Percentiles rank a stretch among this genome's conserved stretches.
phyloP scores from a whole-genome alignment of 2,329 filamentous ascomycete species.

The Cercospora canescens region DNA sequence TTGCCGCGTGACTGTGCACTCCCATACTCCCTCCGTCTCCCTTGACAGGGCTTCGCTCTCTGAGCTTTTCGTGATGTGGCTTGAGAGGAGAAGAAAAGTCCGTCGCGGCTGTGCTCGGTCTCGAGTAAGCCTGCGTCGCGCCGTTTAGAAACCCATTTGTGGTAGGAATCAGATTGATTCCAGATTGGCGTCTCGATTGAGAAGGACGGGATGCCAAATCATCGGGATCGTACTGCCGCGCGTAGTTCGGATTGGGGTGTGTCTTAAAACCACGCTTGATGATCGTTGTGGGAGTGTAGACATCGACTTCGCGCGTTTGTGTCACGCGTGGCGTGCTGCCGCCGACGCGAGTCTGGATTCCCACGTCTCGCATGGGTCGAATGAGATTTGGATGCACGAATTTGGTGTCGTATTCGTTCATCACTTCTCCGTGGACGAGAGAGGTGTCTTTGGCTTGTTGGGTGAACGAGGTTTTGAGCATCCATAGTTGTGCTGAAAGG shows the following conservation, averaged over 20 bases:
- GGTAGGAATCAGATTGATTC: conserved; percentile 5
- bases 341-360: conserved; percentile 67
- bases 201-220: conserved; percentile 30
- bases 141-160: conserved; percentile 30
- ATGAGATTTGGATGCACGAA: conserved; percentile 90
- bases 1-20: conserved; percentile 75
- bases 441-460: conserved; percentile 84
- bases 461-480: conserved; percentile 71
- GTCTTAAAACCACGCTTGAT: conserved; percentile 77
- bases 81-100: conserved; percentile 51
- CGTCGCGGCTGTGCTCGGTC: conserved; percentile 35
- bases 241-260: conserved; percentile 80
- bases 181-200: conserved; percentile 25
- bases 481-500: conserved; percentile 73
- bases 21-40: conserved; percentile 77
- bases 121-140: conserved; percentile 39
- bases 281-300: conserved; percentile 61
- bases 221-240: conserved; percentile 66
- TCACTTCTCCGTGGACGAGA: conserved; percentile 85
- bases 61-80: conserved; percentile 42
- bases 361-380: conserved; percentile 73
- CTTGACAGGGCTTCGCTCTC: conserved; percentile 53
- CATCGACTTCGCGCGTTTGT: conserved; percentile 54
- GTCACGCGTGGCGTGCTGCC: conserved; percentile 34
- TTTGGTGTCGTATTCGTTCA: conserved; percentile 95